A percentile compares a stretch with the other conserved stretches of the same genome.
phyloP scores from a whole-genome alignment of 768 basidiomycete genomes.

The Chalciporus pseudorubinellus region DNA sequence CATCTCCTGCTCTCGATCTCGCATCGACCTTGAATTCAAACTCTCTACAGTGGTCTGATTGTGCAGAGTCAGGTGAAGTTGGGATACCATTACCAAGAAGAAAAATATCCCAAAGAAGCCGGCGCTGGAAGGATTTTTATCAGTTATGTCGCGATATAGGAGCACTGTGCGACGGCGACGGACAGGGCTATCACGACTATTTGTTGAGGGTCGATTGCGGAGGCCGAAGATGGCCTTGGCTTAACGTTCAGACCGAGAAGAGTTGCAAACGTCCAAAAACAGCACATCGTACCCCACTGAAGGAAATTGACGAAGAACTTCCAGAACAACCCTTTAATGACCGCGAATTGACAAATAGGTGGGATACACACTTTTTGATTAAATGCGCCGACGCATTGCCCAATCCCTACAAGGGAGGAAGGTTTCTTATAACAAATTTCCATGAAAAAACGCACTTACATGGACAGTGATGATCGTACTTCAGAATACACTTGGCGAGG shows the following conservation, averaged over 20 bases:
- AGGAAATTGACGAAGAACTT: constrained; percentile 87
- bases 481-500: constrained; percentile 62
- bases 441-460: constrained; percentile 46
- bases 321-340: not conserved
- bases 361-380: constrained; percentile 72
- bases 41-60: constrained; percentile 83
- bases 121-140: constrained; percentile 41
- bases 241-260: constrained; percentile 53
- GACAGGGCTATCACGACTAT: constrained; percentile 75
- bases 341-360: not conserved
- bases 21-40: constrained; percentile 54
- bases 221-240: constrained; percentile 16
- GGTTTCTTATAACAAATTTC: not conserved
- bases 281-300: constrained; percentile 57
- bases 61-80: constrained; percentile 55
- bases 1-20: constrained; percentile 56
- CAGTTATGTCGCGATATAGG: constrained; percentile 4
- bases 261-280: constrained; percentile 60
- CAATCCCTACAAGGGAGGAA: constrained; percentile 60
- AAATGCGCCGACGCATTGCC: constrained; percentile 89
- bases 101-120: constrained; percentile 77
- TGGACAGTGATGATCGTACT: constrained; percentile 89
- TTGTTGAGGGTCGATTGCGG: constrained; percentile 58
- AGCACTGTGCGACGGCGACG: constrained; percentile 30
- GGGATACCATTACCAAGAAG: constrained; percentile 49